Evolutionary conservation across 495 filamentous ascomycete species (phyloP).

Genomic region (Cercophora sp.): DNA sequence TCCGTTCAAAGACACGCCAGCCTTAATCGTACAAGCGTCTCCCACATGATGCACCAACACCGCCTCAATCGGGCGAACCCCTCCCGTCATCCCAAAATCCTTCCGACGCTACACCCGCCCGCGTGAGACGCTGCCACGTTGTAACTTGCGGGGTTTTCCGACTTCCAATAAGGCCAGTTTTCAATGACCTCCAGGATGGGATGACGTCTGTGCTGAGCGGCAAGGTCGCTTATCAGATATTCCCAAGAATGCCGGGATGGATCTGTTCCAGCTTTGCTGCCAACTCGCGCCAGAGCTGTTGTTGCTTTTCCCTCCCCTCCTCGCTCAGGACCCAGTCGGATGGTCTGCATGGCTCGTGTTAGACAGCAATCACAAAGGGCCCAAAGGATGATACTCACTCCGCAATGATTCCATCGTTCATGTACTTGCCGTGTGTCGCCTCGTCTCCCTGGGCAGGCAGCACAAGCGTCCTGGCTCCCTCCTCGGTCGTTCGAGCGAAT

Average conservation of each 20-base stretch:
- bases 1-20: too few species aligned
- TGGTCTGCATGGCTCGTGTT: not conserved
- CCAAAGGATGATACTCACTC: conserved; percentile 3
- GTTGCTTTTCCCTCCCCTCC: conserved; percentile 24
- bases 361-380: not conserved
- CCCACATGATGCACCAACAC: too few species aligned
- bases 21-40: too few species aligned
- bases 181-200: too few species aligned
- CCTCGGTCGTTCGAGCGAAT: conserved; percentile 9
- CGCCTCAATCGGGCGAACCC: too few species aligned
- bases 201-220: too few species aligned
- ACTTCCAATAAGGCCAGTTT: too few species aligned
- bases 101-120: too few species aligned
- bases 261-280: conserved; percentile 28
- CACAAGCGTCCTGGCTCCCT: conserved; percentile 13
- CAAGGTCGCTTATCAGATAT: conserved; percentile 9
- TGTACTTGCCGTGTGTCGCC: conserved; percentile 28
- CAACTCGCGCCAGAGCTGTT: conserved; percentile 33
- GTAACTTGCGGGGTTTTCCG: too few species aligned
- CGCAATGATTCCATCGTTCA: conserved; percentile 28
- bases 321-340: conserved; percentile 17
- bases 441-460: conserved; percentile 14
- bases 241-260: conserved; percentile 16
- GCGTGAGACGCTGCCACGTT: too few species aligned
- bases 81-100: too few species aligned